These are phyloP conservation scores for Cystobasidium sp. DNA, from an alignment of 1,284 basidiomycete species.

Conservation along the genomic window DNA sequence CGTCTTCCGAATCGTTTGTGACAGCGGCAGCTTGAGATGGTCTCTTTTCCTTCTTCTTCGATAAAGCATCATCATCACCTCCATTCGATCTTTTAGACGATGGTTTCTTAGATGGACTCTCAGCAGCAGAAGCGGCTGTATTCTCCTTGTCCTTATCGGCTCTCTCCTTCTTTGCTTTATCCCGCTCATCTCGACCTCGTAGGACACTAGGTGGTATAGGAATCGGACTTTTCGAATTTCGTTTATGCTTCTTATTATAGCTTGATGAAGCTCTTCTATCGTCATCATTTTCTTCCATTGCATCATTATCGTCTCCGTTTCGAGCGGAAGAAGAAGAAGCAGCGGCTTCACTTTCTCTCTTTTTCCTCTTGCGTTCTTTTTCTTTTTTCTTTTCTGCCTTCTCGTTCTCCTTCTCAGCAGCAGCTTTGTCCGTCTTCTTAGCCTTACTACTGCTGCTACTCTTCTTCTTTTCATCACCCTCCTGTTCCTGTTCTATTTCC, in stretches of 20 bases:
- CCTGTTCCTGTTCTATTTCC: not conserved
- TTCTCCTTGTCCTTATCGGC: constrained; percentile 10
- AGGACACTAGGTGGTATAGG: not conserved
- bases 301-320: not conserved
- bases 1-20: not conserved
- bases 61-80: not conserved
- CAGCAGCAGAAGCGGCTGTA: not conserved
- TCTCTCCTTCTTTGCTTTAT: not conserved
- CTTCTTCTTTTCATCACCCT: constrained; percentile 20
- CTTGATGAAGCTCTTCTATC: not conserved
- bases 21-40: not conserved
- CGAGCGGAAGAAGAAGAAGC: too few species aligned
- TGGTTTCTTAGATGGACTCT: not conserved
- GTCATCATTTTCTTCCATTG: not conserved
- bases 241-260: not conserved
- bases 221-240: not conserved
- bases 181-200: not conserved
- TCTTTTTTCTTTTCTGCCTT: not conserved
- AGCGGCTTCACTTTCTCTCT: not conserved
- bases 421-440: not conserved
- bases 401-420: not conserved
- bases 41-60: not conserved
- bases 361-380: constrained; percentile 8
- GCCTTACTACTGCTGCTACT: constrained; percentile 12
- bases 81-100: not conserved